phyloP scores from a whole-genome alignment of 2,329 filamentous ascomycete genomes.

The Colletotrichum lupini region DNA sequence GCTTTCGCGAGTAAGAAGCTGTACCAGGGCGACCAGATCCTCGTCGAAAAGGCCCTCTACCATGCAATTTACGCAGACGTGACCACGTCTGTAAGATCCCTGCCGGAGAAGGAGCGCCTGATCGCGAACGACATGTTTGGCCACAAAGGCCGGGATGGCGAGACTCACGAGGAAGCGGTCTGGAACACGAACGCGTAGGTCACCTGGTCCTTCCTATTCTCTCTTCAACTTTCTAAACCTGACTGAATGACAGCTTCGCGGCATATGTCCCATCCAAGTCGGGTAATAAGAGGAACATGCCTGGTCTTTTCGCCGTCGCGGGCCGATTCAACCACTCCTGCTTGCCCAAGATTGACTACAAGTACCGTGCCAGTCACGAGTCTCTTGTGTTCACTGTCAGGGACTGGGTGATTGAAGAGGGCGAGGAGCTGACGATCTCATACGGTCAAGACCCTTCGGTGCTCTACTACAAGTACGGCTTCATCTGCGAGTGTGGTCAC shows the following conservation, averaged over 20 bases:
- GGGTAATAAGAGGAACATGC: conserved; percentile 31
- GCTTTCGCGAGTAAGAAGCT: conserved; percentile 57
- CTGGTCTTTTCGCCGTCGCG: conserved; percentile 60
- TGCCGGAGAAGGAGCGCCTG: conserved; percentile 45
- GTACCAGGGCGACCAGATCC: conserved; percentile 50
- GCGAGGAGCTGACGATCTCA: conserved; percentile 62
- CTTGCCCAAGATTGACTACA: conserved; percentile 52
- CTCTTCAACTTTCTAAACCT: not conserved
- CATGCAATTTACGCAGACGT: conserved; percentile 37
- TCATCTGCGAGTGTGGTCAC: conserved; percentile 61
- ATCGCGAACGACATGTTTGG: conserved; percentile 52
- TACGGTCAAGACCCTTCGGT: conserved; percentile 54
- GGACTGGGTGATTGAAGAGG: conserved; percentile 48
- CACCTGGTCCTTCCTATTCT: not conserved
- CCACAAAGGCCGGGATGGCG: conserved; percentile 41
- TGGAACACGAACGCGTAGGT: conserved; percentile 61
- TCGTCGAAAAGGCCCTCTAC: conserved; percentile 58
- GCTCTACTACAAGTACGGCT: conserved; percentile 61
- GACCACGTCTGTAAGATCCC: not conserved
- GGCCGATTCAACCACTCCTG: conserved; percentile 72
- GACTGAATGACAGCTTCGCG: not conserved
- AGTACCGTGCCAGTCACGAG: conserved; percentile 46
- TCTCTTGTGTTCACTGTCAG: conserved; percentile 55
- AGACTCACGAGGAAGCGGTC: conserved; percentile 47
- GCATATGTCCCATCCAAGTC: not conserved